These are phyloP conservation scores for Fusarium haematococcum DNA, from an alignment of 2,329 filamentous ascomycete genomes.

Conservation along the genomic window DNA sequence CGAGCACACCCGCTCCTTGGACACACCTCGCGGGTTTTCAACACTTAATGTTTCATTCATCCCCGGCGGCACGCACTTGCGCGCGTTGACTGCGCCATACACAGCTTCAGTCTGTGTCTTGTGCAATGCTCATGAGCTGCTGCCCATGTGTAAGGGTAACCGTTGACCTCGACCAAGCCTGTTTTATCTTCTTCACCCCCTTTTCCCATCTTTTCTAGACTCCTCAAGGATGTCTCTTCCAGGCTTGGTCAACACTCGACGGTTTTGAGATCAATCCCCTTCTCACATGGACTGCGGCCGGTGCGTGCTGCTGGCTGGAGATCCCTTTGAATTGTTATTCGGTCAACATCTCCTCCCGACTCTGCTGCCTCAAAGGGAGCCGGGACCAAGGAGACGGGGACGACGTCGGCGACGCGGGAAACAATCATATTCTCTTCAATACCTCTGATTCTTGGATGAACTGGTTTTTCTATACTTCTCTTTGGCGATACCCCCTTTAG, in stretches of 20 bases:
- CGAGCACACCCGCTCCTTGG: conserved; percentile 36
- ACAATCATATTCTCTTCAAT: conserved; percentile 42
- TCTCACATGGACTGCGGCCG: conserved; percentile 13
- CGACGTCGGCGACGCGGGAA: conserved; percentile 39
- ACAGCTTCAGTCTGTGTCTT: conserved; percentile 16
- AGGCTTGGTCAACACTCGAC: conserved; percentile 33
- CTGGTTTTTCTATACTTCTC: conserved; percentile 46
- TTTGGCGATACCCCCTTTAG: conserved; percentile 51
- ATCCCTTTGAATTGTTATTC: conserved; percentile 34
- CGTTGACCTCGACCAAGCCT: conserved; percentile 19
- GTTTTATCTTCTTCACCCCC: conserved; percentile 1
- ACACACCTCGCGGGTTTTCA: conserved; percentile 32
- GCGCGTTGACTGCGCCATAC: conserved; percentile 48
- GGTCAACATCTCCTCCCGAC: conserved; percentile 42
- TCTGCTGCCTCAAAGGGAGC: conserved; percentile 41
- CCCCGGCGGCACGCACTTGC: conserved; percentile 34
- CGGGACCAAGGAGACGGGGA: conserved; percentile 38
- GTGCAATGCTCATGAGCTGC: conserved; percentile 12
- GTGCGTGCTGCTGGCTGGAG: conserved; percentile 40
- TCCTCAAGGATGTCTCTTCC: conserved; percentile 7
- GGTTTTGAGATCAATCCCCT: conserved; percentile 42
- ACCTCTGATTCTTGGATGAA: conserved; percentile 41
- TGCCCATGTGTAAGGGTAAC: conserved; percentile 33
- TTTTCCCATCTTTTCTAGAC: neutral
- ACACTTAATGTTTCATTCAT: conserved; percentile 42